Conservation (phyloP, 2,329 filamentous ascomycete genomes). For the Trichoderma gracile region DNA sequence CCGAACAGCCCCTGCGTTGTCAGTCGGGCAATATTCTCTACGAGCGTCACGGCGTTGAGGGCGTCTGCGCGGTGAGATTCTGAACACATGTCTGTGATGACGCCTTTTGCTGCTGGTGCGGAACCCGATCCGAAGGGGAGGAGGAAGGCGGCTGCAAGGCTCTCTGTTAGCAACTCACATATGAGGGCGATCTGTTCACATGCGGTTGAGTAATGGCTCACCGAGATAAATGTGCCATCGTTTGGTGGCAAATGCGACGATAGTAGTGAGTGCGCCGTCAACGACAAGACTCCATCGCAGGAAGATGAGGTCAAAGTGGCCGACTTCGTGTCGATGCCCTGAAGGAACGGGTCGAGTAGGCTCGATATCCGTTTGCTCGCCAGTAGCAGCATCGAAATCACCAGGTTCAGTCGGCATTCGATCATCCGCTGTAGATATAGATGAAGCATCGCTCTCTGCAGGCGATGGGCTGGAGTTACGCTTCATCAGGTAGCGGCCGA, state of each 20-base stretch:
- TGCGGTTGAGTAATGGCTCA: slow-evolving; percentile 31
- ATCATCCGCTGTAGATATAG: slow-evolving; percentile 4
- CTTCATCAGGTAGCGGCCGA: slow-evolving; percentile 39
- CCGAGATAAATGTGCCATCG: slow-evolving; percentile 69
- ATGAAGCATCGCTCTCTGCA: slow-evolving; percentile 7
- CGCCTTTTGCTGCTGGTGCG: slow-evolving; percentile 68
- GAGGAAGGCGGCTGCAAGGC: slow-evolving; percentile 55
- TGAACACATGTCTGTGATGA: slow-evolving; percentile 70
- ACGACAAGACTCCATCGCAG: slow-evolving; percentile 64
- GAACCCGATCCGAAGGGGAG: slow-evolving; percentile 70
- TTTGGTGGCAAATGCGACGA: slow-evolving; percentile 61
- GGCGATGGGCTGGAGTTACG: neutral
- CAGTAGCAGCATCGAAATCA: slow-evolving; percentile 45
- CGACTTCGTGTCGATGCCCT: slow-evolving; percentile 47
- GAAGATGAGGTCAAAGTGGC: slow-evolving; percentile 67
- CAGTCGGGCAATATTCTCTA: slow-evolving; percentile 68
- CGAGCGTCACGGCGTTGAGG: slow-evolving; percentile 66
- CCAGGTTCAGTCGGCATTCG: slow-evolving; percentile 42
- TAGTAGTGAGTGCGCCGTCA: slow-evolving; percentile 64
- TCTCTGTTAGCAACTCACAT: neutral
- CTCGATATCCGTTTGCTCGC: slow-evolving; percentile 47
- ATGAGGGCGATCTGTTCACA: too few relatives aligned
- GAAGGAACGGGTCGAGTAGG: slow-evolving; percentile 38
- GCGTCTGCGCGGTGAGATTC: slow-evolving; percentile 64
- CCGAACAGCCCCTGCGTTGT: slow-evolving; percentile 67